Evolutionary conservation across 1,284 basidiomycete genomes (phyloP), one percentile per base, ranked within the genome.

Genomic region (Exsudoporus floridanus): DNA sequence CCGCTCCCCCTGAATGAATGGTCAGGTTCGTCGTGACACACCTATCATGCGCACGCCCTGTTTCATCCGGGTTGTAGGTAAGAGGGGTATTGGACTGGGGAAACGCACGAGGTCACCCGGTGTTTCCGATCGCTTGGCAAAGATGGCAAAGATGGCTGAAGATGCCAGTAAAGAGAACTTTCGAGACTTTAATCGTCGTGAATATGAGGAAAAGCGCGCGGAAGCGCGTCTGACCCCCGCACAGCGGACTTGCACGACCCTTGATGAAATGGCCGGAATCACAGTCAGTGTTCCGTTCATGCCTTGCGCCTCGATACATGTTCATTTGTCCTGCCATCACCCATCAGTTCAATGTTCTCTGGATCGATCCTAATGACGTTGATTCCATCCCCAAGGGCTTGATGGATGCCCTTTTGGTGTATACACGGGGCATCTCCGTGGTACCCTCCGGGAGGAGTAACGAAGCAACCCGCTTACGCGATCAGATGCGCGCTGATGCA

Each of bases 1-100:
- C 89, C 90, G 4, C 70, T 92, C 19, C 80, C 85, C 14, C 62
- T 92, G 54, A 81, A 80, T 42, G 84, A 91, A 76, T 91, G 90
- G 90, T 69, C 79, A 72, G 88, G 88, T 87, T 54, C 56, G 79
- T 72, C 46, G n/a, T 23, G 34, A 46, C 30, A 19, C 19, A 4
- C 50, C n/a, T 16, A 36, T 51, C 52, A 33, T 40, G n/a, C 34
- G 9, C 30, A n/a, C 23, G 19, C 34, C 8, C 25, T 28, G 42
- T 47, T 51, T 49, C 47, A 62, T 53, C 40, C 31, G 5, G 39
- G 52, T 55, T 50, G 25, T 58, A 92, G 90, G 90, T 30, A 87
- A 81, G 70, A 82, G 79, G 60, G 90, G 90, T 25, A 88, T 92
- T 40, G 90, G 90, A 13, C 62, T 81, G 23, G 76, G 80, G 35